Evolutionary conservation across 371 early-diverging fungal genomes (phyloP), one percentile per base, ranked within the genome.

Genomic region (Rhizomucor miehei): DNA sequence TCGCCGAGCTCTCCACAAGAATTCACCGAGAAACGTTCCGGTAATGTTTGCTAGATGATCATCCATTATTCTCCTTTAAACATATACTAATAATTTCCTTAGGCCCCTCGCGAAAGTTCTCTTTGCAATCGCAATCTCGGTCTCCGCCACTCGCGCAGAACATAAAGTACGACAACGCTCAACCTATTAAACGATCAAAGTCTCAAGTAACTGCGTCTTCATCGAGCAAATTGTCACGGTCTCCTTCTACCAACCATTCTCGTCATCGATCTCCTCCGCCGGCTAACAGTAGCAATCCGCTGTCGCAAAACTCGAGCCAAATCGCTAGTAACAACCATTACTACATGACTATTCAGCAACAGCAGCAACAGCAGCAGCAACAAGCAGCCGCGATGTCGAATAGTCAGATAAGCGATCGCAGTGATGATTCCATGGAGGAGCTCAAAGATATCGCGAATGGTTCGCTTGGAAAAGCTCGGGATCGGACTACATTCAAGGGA

Each of bases 401-500:
- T 23, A 56, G 56, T 36, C 56, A 56, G 34, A 49, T 55, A 40
- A 66, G 65, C 34, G 52, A 52, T 13, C 34, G 43, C 5, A 49
- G 40, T 21, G 56, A 56, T 23, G 56, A 56, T 29, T 56, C 56
- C 10, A 44, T 20, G 10, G 56, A 56, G 3, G 56, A 56, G 29
- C 16, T 24, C 8, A 48, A 54, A 24, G 54, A 49, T 38, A 14
- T 20, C 4, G 37, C 54, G 12, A 67, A 62, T 49, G 57, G 63
- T 13, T 51, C 62, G 11, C 48, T 66, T 56, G 69, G 69, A n/a
- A 70, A 71, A 49, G 52, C 75, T n/a, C 69, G 72, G 43, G 76
- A 75, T 52, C 62, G 76, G 41, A 69, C 63, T 12, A 67, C 85
- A 16, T 80, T 87, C 51, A 87, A 87, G 58, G 85, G 82, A 20